Base-by-base conservation (phyloP, 768 basidiomycete species). In the Pisolithus sp. region DNA sequence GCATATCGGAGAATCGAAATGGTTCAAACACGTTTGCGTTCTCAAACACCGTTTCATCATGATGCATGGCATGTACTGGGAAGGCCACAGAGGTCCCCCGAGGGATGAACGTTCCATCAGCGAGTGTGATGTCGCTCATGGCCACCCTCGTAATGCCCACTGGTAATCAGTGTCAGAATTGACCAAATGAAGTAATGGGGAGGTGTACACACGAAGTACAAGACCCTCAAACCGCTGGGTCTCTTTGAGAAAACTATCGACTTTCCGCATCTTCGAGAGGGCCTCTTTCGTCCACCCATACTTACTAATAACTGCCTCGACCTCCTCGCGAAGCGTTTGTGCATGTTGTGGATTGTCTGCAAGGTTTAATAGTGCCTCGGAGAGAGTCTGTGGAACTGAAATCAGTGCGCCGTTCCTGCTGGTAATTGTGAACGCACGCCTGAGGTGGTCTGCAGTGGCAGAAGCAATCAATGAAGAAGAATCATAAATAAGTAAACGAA, bases 211-310 rank as follows among this genome's bases (percentile, higher is more conserved):
- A 65, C 64, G 23, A 4, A 49, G 38, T 23, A 46, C 58, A 30
- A 65, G 31, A 0, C 67, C 64, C 13, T 68, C 62, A 7, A 61
- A 47, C 2, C 71, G 66, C 43, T 63, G 54, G 1, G 59, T 59
- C 46, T 73, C 73, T 46, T 62, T 68, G 36, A 74, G 36, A 53
- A 75, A 73, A 51, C 70, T 74, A 49, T 74, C 71, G 9, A 72
- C 50, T 57, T 66, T 68, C 57, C 55, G 61, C 59, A 69, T 59
- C 20, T 62, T 59, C 24, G 44, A 55, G 28, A 68, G 51, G 7
- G 53, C 53, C 1, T 44, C 48, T 44, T 61, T 64, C 1, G 48
- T 54, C 57, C 62, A 68, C 40, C 53, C 65, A 8, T 69, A 54
- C 15, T 59, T 28, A 9, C 30, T 24, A 46, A 66, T 12, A 36